phyloP scores from a whole-genome alignment of 306 rosid species.

The Vicia villosa region DNA sequence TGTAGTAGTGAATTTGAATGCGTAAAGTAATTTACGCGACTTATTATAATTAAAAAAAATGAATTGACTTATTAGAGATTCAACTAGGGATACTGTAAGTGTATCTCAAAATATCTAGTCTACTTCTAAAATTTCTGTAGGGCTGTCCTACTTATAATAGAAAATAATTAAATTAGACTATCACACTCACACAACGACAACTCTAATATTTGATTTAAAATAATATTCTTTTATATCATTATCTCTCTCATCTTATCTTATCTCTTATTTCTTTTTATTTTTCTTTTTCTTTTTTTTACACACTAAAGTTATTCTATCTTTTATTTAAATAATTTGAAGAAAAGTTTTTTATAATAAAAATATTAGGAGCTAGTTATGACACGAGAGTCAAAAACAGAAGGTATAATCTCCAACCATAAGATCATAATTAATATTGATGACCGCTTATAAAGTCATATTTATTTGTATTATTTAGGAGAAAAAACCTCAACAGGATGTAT shows the following conservation, averaged over 20 bases:
- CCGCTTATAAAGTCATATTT: slow-evolving; percentile 3
- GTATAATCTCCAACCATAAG: not conserved
- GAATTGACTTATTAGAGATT: not conserved
- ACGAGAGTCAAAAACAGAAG: not conserved
- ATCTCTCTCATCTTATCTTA: too few species aligned
- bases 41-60: too few species aligned
- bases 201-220: too few species aligned
- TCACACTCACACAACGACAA: not conserved
- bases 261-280: too few species aligned
- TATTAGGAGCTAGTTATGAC: not conserved
- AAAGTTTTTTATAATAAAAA: not conserved
- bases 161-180: not conserved
- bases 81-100: not conserved
- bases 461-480: not conserved
- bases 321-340: not conserved
- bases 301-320: too few species aligned
- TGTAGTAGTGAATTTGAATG: too few species aligned
- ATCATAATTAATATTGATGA: not conserved
- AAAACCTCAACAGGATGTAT: not conserved
- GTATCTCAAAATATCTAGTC: not conserved
- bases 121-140: not conserved
- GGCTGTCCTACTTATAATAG: not conserved
- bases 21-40: too few species aligned
- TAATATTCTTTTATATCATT: too few species aligned
- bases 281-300: too few species aligned